Evolutionary conservation across 116 monocot species (phyloP).

Genomic region (Dioscorea cayenensis): DNA sequence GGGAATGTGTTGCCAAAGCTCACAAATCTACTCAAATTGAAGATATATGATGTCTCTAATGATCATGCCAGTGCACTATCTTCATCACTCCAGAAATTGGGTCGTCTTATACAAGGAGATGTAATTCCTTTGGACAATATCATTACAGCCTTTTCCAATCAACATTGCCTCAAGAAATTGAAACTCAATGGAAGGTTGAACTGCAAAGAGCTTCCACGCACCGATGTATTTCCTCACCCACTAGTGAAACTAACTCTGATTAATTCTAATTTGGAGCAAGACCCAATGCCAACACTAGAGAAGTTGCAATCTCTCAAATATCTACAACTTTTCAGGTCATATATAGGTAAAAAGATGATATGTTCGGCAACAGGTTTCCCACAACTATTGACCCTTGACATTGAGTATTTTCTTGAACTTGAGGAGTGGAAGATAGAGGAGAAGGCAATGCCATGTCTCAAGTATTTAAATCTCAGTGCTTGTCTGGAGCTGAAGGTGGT

Average conservation of each 20-base stretch:
- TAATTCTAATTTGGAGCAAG: not conserved
- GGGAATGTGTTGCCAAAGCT: not conserved
- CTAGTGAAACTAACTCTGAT: slow-evolving; percentile 4
- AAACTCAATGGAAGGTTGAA: not conserved
- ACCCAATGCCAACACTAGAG: slow-evolving; percentile 3
- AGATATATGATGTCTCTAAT: not conserved
- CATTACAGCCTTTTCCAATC: not conserved
- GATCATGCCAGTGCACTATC: not conserved
- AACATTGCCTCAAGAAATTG: not conserved
- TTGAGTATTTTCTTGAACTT: no score
- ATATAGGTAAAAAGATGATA: no score
- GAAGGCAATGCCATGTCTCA: no score
- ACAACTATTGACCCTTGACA: no score
- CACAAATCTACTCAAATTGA: slow-evolving; percentile 7
- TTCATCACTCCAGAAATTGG: not conserved
- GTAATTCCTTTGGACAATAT: not conserved
- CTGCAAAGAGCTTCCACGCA: not conserved
- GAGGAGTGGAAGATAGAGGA: no score
- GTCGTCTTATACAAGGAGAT: not conserved
- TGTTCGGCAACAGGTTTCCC: no score
- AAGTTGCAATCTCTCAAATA: not conserved
- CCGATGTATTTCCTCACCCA: not conserved
- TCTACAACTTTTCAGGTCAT: no score
- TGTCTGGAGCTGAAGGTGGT: no score
- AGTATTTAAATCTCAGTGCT: no score